A percentile compares a stretch with the other conserved stretches of the same genome.
Evolutionary conservation across 352 stramenopile species (phyloP).

Genomic region (Thraustochytrium sp.): DNA sequence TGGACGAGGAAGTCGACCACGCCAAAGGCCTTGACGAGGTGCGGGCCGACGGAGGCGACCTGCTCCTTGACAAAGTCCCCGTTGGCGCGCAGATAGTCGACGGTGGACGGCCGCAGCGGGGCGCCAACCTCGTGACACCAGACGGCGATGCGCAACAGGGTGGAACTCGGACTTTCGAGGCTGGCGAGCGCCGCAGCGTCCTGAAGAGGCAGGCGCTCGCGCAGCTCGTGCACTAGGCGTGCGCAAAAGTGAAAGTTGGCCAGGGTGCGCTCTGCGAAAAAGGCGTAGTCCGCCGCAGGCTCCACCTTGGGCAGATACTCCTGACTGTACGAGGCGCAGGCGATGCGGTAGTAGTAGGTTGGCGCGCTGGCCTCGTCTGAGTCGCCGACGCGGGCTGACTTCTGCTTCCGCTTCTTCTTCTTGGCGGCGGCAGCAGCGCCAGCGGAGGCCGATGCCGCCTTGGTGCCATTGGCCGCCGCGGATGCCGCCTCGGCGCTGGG

Average conservation of each 20-base stretch:
- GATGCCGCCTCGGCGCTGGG: neutral
- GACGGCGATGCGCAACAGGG: neutral
- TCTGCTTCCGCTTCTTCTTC: neutral
- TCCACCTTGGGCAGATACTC: constrained; percentile 11
- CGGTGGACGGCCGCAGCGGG: neutral
- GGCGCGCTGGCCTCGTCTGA: neutral
- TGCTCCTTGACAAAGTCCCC: constrained; percentile 19
- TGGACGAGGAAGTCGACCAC: neutral
- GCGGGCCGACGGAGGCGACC: neutral
- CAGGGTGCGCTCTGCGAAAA: neutral
- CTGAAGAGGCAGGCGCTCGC: neutral
- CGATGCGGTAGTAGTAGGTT: constrained; percentile 18
- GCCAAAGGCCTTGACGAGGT: neutral
- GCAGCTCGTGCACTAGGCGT: constrained; percentile 19
- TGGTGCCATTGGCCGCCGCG: neutral
- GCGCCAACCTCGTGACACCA: neutral
- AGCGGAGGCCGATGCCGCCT: neutral
- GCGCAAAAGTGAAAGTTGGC: constrained; percentile 29
- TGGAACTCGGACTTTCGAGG: neutral
- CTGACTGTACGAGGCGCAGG: neutral
- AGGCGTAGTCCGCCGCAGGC: neutral
- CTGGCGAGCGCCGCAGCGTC: neutral
- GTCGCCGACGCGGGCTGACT: neutral
- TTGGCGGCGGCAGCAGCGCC: neutral
- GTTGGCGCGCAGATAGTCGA: neutral